phyloP scores from a whole-genome alignment of 192 early-diverging fungal species.

The Coemansia sp. region DNA sequence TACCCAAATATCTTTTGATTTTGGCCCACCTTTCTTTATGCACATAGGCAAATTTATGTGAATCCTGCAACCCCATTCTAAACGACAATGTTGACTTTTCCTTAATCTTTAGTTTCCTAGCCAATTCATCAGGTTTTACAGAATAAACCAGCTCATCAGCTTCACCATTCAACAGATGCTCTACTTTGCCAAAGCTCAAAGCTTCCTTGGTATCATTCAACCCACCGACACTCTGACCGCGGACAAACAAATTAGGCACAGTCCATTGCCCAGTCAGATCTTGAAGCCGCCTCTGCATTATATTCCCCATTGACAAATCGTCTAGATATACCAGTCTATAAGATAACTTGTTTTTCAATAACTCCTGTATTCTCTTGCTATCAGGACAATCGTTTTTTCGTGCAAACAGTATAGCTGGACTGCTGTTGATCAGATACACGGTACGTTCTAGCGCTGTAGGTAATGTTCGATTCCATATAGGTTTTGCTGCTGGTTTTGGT shows the following conservation, averaged over 20 bases:
- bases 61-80: constrained; percentile 41
- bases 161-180: constrained; percentile 15
- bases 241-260: constrained; percentile 42
- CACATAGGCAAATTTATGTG: constrained; percentile 36
- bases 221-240: constrained; percentile 43
- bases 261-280: constrained; percentile 50
- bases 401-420: constrained; percentile 37
- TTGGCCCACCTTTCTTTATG: constrained; percentile 41
- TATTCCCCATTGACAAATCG: constrained; percentile 20
- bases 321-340: constrained; percentile 37
- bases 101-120: constrained; percentile 18
- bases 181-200: constrained; percentile 19
- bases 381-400: constrained; percentile 18
- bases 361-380: constrained; percentile 17
- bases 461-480: constrained; percentile 23
- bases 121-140: constrained; percentile 31
- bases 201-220: constrained; percentile 11
- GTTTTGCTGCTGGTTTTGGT: constrained; percentile 17
- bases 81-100: constrained; percentile 38
- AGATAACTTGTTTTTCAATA: constrained; percentile 7
- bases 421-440: constrained; percentile 39
- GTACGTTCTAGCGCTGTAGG: constrained; percentile 39
- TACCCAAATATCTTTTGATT: constrained; percentile 40
- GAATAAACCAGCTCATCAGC: constrained; percentile 39
- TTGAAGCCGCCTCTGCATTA: constrained; percentile 38